Evolutionary conservation across 257 asterid genomes (phyloP).

Genomic region (Oldenlandia corymbosa): DNA sequence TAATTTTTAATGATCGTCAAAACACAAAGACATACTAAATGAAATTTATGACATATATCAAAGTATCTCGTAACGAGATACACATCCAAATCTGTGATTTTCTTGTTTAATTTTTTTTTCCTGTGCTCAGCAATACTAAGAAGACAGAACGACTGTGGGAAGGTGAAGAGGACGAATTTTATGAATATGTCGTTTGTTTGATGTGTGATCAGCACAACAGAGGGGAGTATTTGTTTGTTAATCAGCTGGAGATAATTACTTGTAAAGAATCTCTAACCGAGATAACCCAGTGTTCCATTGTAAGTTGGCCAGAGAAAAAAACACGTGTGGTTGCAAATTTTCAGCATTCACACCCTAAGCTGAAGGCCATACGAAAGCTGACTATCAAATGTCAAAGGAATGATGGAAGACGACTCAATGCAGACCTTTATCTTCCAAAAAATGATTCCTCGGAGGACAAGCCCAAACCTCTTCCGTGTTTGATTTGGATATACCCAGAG

Average conservation of each 20-base stretch:
- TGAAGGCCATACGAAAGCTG: constrained; percentile 83
- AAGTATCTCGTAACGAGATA: too few species aligned
- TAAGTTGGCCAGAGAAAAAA: constrained; percentile 84
- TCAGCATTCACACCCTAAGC: constrained; percentile 95
- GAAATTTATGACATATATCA: too few species aligned
- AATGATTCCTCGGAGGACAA: constrained; percentile 71
- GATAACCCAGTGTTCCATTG: constrained; percentile 76
- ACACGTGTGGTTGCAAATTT: constrained; percentile 78
- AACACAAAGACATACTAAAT: too few species aligned
- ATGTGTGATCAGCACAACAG: constrained; percentile 77
- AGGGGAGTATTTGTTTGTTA: constrained; percentile 52
- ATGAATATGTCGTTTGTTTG: constrained; percentile 72
- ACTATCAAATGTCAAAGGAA: constrained; percentile 80
- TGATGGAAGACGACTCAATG: constrained; percentile 93
- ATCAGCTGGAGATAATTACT: constrained; percentile 57
- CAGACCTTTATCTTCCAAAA: constrained; percentile 87
- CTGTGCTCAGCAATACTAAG: too few species aligned
- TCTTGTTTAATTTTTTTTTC: constrained; percentile 13
- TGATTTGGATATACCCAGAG: constrained; percentile 99
- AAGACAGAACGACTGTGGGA: constrained; percentile 98
- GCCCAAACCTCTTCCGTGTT: constrained; percentile 96
- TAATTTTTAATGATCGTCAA: too few species aligned
- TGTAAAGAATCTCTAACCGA: constrained; percentile 95
- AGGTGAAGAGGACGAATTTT: constrained; percentile 84
- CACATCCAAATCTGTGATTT: too few species aligned